Conservation (phyloP, 805 yeast genomes). For the Wickerhamomyces silvicola region DNA sequence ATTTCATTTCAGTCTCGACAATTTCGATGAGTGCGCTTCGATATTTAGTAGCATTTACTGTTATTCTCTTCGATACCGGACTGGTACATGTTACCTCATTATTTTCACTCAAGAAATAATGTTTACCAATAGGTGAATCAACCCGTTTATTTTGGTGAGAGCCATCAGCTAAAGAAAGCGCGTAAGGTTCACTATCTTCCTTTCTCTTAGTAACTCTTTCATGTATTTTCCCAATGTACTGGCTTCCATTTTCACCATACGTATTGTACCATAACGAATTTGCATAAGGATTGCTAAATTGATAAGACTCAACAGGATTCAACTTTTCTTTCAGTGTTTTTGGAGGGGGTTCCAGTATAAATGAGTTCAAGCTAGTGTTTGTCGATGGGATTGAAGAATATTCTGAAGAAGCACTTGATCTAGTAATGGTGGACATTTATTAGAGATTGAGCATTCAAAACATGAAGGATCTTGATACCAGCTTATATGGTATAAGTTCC, state of each 20-base stretch:
- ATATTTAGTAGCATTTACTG: slow-evolving; percentile 10
- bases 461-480: slow-evolving; percentile 13
- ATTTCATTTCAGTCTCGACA: slow-evolving; percentile 29
- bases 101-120: slow-evolving; percentile 14
- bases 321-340: slow-evolving; percentile 5
- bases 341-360: neutral
- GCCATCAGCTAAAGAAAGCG: slow-evolving; percentile 21
- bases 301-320: slow-evolving; percentile 4
- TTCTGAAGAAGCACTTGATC: too few relatives aligned
- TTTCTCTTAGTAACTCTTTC: slow-evolving; percentile 16
- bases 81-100: slow-evolving; percentile 7
- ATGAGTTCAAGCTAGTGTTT: slow-evolving; percentile 17
- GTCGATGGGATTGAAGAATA: too few relatives aligned
- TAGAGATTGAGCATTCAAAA: too few relatives aligned
- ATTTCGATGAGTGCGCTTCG: slow-evolving; percentile 22
- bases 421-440: too few relatives aligned
- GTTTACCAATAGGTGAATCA: slow-evolving; percentile 29
- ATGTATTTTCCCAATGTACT: slow-evolving; percentile 27
- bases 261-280: slow-evolving; percentile 36
- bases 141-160: slow-evolving; percentile 22
- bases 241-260: slow-evolving; percentile 27
- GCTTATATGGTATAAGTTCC: neutral
- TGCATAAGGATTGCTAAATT: slow-evolving; percentile 32
- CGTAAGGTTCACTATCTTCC: slow-evolving; percentile 2
- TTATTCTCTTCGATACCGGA: slow-evolving; percentile 5